These are phyloP conservation scores for Polychytrium aggregatum DNA, from an alignment of 192 early-diverging fungal species.

Conservation along the genomic window DNA sequence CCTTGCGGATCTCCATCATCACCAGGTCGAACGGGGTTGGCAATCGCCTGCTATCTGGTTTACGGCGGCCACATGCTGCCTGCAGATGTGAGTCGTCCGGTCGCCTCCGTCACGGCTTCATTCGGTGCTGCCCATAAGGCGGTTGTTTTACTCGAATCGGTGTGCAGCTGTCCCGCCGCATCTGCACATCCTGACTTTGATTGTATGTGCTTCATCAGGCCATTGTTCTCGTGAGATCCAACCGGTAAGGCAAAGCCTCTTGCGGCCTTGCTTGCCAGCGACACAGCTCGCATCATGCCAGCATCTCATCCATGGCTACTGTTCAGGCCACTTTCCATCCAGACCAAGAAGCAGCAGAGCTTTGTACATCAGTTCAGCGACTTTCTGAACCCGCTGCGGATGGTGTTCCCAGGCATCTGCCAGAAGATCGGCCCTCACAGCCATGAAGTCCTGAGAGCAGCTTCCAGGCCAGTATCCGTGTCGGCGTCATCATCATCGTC, in stretches of 20 bases:
- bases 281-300: not conserved
- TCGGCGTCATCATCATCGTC: too few species aligned
- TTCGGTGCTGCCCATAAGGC: slow-evolving; percentile 12
- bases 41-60: slow-evolving; percentile 39
- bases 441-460: too few species aligned
- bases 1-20: not conserved
- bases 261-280: not conserved
- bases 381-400: slow-evolving; percentile 14
- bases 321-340: slow-evolving; percentile 25
- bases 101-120: too few species aligned
- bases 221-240: slow-evolving; percentile 12
- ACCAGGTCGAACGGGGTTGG: slow-evolving; percentile 29
- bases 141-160: not conserved
- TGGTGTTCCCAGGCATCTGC: slow-evolving; percentile 19
- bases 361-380: slow-evolving; percentile 27
- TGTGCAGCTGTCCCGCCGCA: not conserved
- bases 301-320: not conserved
- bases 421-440: too few species aligned
- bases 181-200: not conserved
- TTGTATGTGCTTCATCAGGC: slow-evolving; percentile 2
- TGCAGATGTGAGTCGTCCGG: too few species aligned
- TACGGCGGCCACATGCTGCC: slow-evolving; percentile 18
- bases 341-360: slow-evolving; percentile 26
- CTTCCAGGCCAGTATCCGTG: too few species aligned
- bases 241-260: not conserved